Evolutionary conservation across 2,329 filamentous ascomycete species (phyloP).

Genomic region (Trichoderma aggressivum): DNA sequence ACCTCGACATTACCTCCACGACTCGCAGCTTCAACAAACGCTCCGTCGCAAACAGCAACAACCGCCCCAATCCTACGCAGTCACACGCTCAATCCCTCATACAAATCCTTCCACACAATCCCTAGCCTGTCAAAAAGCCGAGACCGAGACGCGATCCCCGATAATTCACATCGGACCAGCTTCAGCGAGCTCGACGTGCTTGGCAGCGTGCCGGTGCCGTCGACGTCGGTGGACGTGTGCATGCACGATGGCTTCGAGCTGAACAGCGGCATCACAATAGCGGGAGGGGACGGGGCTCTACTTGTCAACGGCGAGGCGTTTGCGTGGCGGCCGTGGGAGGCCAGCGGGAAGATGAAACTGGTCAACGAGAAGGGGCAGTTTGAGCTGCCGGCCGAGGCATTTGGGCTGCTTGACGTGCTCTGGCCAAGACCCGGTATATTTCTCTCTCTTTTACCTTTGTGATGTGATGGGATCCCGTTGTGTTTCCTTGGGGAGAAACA

Average conservation of each 20-base stretch:
- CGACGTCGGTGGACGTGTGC: slow-evolving; percentile 81
- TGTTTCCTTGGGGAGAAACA: neutral
- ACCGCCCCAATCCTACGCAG: neutral
- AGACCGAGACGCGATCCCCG: slow-evolving; percentile 24
- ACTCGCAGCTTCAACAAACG: neutral
- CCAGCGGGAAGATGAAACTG: slow-evolving; percentile 46
- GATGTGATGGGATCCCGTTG: neutral
- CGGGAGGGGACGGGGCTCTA: slow-evolving; percentile 67
- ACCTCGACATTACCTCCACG: neutral
- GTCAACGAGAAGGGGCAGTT: slow-evolving; percentile 77
- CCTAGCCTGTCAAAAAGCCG: slow-evolving; percentile 17
- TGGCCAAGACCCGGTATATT: slow-evolving; percentile 83
- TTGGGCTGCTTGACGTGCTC: slow-evolving; percentile 71
- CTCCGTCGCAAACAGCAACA: neutral
- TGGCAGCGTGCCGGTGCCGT: slow-evolving; percentile 68
- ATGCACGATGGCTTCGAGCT: slow-evolving; percentile 80
- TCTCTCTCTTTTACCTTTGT: neutral
- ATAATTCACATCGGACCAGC: slow-evolving; percentile 49
- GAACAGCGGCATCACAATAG: slow-evolving; percentile 72
- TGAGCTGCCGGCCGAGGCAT: slow-evolving; percentile 66
- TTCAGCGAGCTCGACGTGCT: slow-evolving; percentile 78
- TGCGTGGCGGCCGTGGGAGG: slow-evolving; percentile 78
- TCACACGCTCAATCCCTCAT: neutral
- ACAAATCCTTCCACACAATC: slow-evolving; percentile 20
- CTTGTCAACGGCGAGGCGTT: slow-evolving; percentile 87